Evolutionary conservation across 2,329 filamentous ascomycete species (phyloP).

Genomic region (Magnaporthiopsis rhizophila): DNA sequence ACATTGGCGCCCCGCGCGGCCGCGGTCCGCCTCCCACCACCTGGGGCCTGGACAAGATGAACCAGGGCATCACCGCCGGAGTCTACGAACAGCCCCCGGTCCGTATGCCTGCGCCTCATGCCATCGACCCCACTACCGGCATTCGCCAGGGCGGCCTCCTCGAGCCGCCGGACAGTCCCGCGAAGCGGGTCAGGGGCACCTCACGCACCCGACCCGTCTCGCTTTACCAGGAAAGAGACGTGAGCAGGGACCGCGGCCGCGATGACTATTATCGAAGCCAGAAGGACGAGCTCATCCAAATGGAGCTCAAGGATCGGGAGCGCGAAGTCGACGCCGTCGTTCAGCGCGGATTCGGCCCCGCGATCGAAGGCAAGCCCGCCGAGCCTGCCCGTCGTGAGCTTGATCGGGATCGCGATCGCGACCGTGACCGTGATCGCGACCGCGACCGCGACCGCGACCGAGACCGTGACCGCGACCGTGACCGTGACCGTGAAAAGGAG

Average conservation of each 20-base stretch:
- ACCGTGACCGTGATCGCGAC: not conserved
- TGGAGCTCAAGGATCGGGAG: slow-evolving; percentile 21
- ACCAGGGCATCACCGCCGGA: slow-evolving; percentile 29
- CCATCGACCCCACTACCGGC: slow-evolving; percentile 31
- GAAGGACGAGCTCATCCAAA: slow-evolving; percentile 37
- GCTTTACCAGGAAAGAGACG: slow-evolving; percentile 40
- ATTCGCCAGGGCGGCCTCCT: slow-evolving; percentile 23
- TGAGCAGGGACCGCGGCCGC: slow-evolving; percentile 23
- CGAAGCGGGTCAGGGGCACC: slow-evolving; percentile 19
- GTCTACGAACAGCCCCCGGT: slow-evolving; percentile 38
- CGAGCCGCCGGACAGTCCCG: slow-evolving; percentile 27
- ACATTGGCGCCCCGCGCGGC: slow-evolving; percentile 30
- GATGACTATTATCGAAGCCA: slow-evolving; percentile 42
- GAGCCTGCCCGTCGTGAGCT: not conserved
- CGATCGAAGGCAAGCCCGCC: slow-evolving; percentile 3
- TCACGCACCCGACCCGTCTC: slow-evolving; percentile 38
- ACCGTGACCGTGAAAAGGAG: not conserved
- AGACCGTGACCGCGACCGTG: not conserved
- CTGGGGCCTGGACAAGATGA: slow-evolving; percentile 63
- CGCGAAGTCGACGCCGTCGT: not conserved
- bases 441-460: not conserved
- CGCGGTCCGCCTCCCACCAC: slow-evolving; percentile 59
- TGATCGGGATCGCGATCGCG: not conserved
- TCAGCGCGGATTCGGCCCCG: slow-evolving; percentile 5
- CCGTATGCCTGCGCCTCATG: slow-evolving; percentile 36